Evolutionary conservation across 2,329 filamentous ascomycete genomes (phyloP), one percentile per base, ranked within the genome.

Genomic region (Emergomyces pasteurianus): DNA sequence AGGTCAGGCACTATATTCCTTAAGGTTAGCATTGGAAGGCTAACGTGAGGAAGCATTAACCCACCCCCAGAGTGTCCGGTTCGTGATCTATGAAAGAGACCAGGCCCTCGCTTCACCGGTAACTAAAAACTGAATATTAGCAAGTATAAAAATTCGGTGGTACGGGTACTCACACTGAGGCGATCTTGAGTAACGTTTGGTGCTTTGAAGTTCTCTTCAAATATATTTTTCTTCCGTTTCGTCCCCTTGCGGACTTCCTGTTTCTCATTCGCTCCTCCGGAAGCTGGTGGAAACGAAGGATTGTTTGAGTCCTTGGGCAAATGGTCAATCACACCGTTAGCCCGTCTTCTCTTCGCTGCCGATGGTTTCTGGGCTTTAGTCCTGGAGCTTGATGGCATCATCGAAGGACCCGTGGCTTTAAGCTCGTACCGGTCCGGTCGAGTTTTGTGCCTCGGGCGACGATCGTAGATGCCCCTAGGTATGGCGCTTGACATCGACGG

Each of bases 131-230:
- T 7, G 36, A 9, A 21, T 31, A 34, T 57, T 46, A 57, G 40
- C 21, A 54, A 46, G 31, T 5, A 18, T 1, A 34, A 23, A 54
- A 16, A 1, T 31, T 9, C 3, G n/a, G 21, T 42, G 16, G 18
- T 21, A 26, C 12, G 21, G 49, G n/a, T 16, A 36, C 76, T 67
- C 67, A 83, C 82, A 12, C 81, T 83, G 56, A 84, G 71, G 12
- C 81, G 77, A 16, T 77, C 72, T 53, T 76, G 75, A 12, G 78
- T 69, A 50, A 87, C 77, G 53, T 79, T 79, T 3, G 77, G 70
- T 0, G 84, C 84, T 14, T 73, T 73, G 63, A 86, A 88, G 23
- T 79, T 80, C 5, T 76, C 71, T 70, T 85, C 79, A 7, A 85
- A 73, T 42, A 81, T 67, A 38, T 70, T 67, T 49, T 65, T 70